phyloP scores from a whole-genome alignment of 352 stramenopile genomes.

The Elongisporangium anandrum region DNA sequence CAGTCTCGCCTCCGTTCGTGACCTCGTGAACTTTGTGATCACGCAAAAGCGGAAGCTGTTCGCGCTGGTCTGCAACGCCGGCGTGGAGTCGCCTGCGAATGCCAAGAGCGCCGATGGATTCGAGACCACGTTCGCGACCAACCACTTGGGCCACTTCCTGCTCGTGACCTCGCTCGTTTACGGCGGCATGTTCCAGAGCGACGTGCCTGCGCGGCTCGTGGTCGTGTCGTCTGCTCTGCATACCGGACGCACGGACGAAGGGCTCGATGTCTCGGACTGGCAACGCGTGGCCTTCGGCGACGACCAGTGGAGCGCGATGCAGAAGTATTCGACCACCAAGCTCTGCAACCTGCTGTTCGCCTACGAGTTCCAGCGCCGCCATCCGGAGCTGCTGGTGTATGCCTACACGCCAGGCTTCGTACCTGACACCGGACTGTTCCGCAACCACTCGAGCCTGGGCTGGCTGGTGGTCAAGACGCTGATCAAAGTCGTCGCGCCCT shows the following conservation, averaged over 20 bases:
- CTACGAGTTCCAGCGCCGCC: conserved; percentile 29
- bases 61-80: conserved; percentile 43
- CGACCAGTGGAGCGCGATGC: conserved; percentile 11
- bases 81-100: conserved; percentile 16
- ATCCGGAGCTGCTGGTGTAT: conserved; percentile 22
- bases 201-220: conserved; percentile 18
- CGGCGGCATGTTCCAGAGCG: conserved; percentile 13
- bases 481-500: conserved; percentile 19
- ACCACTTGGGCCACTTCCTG: conserved; percentile 39
- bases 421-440: conserved; percentile 29
- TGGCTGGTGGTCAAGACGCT: conserved; percentile 24
- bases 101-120: conserved; percentile 26
- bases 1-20: conserved; percentile 21
- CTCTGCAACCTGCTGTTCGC: conserved; percentile 42
- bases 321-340: conserved; percentile 32
- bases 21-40: conserved; percentile 19
- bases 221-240: conserved; percentile 31
- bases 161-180: conserved; percentile 21
- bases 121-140: conserved; percentile 29
- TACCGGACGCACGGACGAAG: conserved; percentile 7
- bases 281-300: conserved; percentile 26
- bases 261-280: conserved; percentile 23
- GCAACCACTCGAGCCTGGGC: conserved; percentile 21
- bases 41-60: conserved; percentile 19
- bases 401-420: conserved; percentile 33